Evolutionary conservation across 768 basidiomycete species (phyloP), one percentile per base, ranked within the genome.

Genomic region (Leucosporidium yakuticum): DNA sequence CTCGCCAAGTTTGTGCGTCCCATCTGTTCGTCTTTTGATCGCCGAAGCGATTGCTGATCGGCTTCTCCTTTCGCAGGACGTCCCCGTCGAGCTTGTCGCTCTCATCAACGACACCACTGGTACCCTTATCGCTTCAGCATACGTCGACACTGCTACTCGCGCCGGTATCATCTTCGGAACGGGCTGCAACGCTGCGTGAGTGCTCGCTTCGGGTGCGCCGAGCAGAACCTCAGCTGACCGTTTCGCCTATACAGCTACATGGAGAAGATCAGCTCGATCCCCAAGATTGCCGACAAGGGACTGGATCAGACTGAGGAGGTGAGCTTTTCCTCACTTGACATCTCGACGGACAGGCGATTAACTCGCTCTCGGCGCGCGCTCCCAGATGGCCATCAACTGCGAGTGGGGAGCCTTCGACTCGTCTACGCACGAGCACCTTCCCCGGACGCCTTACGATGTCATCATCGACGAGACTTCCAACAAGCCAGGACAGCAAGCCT

Each of bases 401-500:
- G 91, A 94, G 85, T 93, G 90, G 93, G 94, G 93, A 68, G 95
- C 95, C 0, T 99, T 99, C 77, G 96, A 99, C 79, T 95, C 93
- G 15, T 91, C 92, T 73, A 85, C 88, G 71, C 93, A 98, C 76
- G 89, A 94, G 77, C 88, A 96, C 77, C 85, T 99, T 15, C 96
- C 95, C 6, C 83, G 96, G 74, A 96, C 94, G 6, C 91, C 93
- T 79, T 98, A 95, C 78, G 96, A 99, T 75, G 81, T 84, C 66
- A 87, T 85, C 73, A 92, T 99, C 29, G 96, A 99, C 75, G 88
- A 95, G 74, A 84, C 85, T 8, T 96, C 93, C 3, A 97, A 98
- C 83, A 99, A 99, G 79, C 94, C 95, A 4, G 87, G 86, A 31
- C 92, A 97, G 80, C 95, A 98, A 79, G 86, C 91, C 1, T 94